A percentile compares a stretch with the other conserved stretches of the same genome.
Evolutionary conservation across 208 protist species (phyloP).

Genomic region (Lotmaria passim): DNA sequence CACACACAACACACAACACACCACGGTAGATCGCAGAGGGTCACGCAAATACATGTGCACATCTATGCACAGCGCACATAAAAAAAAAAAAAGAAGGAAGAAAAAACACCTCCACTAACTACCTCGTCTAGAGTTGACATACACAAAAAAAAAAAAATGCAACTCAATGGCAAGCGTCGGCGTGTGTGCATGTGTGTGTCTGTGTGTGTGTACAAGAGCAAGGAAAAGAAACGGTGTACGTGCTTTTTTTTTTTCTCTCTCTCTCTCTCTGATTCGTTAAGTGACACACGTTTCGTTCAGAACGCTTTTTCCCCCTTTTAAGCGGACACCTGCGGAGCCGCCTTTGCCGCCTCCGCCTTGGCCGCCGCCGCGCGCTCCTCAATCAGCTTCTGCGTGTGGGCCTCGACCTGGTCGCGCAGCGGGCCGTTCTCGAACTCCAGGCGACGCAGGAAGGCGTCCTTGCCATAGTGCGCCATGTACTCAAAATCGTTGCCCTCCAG

Average conservation of each 20-base stretch:
- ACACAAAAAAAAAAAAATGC: too few relatives aligned
- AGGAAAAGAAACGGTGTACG: too few relatives aligned
- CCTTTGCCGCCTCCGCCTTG: conserved; percentile 38
- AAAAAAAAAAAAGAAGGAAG: too few relatives aligned
- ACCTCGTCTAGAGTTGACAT: too few relatives aligned
- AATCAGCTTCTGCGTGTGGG: conserved; percentile 86
- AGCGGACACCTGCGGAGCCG: conserved; percentile 33
- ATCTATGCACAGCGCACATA: too few relatives aligned
- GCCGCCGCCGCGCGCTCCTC: conserved; percentile 66
- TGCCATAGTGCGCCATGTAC: conserved; percentile 83
- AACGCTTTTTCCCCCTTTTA: neutral
- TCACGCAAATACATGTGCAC: too few relatives aligned
- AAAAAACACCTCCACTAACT: too few relatives aligned
- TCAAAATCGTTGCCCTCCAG: conserved; percentile 93
- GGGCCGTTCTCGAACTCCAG: conserved; percentile 94
- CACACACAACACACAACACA: too few relatives aligned
- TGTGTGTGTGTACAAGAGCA: neutral
- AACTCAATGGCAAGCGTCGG: too few relatives aligned
- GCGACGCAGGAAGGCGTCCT: conserved; percentile 92
- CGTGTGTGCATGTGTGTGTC: too few relatives aligned
- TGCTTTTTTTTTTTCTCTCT: too few relatives aligned
- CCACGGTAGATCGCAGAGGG: too few relatives aligned
- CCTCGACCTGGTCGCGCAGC: conserved; percentile 92
- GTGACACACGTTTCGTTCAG: conserved; percentile 7
- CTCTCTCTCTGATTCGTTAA: conserved; percentile 13